These are phyloP conservation scores for Ochetophila trinervis DNA, from an alignment of 306 rosid genomes.

Conservation along the genomic window DNA sequence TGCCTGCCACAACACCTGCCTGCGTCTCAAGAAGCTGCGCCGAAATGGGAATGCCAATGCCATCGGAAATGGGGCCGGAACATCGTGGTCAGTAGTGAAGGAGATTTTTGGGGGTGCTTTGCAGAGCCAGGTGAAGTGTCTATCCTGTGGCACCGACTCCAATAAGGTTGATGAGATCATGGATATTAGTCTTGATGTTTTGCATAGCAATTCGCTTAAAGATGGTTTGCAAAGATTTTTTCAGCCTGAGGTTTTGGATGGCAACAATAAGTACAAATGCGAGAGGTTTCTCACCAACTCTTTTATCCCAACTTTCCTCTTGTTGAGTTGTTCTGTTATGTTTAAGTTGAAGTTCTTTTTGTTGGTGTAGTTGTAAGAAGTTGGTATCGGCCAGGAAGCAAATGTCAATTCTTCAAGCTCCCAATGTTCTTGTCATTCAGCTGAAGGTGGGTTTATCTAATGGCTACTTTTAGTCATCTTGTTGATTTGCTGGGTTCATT, in stretches of 20 bases:
- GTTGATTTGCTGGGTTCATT: slow-evolving; percentile 6
- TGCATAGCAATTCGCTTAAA: slow-evolving; percentile 83
- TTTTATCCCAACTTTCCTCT: background rate
- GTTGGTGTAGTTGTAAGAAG: slow-evolving; percentile 71
- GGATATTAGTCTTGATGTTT: slow-evolving; percentile 98
- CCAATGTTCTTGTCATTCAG: slow-evolving; percentile 85
- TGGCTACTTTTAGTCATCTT: background rate
- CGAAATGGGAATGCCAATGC: slow-evolving; percentile 8
- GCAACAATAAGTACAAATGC: slow-evolving; percentile 90
- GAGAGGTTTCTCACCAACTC: slow-evolving; percentile 56
- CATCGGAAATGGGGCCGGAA: background rate
- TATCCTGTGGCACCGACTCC: slow-evolving; percentile 84
- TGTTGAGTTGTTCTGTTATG: background rate
- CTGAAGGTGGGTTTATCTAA: slow-evolving; percentile 66
- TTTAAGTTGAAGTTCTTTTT: slow-evolving; percentile 28
- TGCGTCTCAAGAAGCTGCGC: slow-evolving; percentile 77
- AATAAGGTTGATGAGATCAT: slow-evolving; percentile 98
- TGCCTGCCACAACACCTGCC: slow-evolving; percentile 92
- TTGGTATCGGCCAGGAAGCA: slow-evolving; percentile 91
- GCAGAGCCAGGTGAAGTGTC: slow-evolving; percentile 99
- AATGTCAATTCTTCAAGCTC: slow-evolving; percentile 91
- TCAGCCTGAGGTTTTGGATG: slow-evolving; percentile 91
- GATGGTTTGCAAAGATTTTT: slow-evolving; percentile 86
- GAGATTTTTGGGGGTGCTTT: slow-evolving; percentile 93
- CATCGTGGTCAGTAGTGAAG: slow-evolving; percentile 55